These are phyloP conservation scores for Hippophae rhamnoides DNA, from an alignment of 306 rosid genomes.

Conservation along the genomic window DNA sequence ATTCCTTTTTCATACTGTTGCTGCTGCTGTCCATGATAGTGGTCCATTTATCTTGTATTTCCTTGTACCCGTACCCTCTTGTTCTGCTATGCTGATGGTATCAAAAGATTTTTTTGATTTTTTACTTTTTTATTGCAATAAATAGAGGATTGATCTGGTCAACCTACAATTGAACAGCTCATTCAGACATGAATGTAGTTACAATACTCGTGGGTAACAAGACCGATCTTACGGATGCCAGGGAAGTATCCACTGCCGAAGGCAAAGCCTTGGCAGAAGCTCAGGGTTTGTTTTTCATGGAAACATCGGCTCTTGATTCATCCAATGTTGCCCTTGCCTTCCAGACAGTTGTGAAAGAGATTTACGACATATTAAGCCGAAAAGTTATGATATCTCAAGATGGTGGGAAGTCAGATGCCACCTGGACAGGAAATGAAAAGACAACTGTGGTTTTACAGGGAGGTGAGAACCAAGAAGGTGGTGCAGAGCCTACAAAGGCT, in stretches of 20 bases:
- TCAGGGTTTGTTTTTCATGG: constrained; percentile 90
- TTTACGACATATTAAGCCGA: constrained; percentile 80
- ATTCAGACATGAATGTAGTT: constrained; percentile 94
- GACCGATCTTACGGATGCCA: constrained; percentile 85
- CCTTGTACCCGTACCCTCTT: neutral
- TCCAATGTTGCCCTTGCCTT: constrained; percentile 82
- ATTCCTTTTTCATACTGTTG: no score
- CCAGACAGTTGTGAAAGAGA: constrained; percentile 87
- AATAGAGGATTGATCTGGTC: constrained; percentile 39
- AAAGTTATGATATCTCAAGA: constrained; percentile 94
- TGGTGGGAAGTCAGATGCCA: constrained; percentile 47
- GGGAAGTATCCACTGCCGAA: constrained; percentile 86
- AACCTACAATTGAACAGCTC: constrained; percentile 66
- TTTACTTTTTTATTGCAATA: constrained; percentile 22
- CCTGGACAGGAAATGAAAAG: constrained; percentile 54
- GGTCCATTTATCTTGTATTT: neutral
- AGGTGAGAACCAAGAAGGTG: constrained; percentile 37
- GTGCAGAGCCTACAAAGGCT: constrained; percentile 34
- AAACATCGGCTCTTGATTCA: constrained; percentile 95
- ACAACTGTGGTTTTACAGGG: constrained; percentile 72
- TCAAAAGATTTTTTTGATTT: constrained; percentile 4
- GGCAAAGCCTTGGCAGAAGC: constrained; percentile 91
- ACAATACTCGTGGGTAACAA: constrained; percentile 94
- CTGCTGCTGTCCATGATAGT: neutral
- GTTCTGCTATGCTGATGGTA: constrained; percentile 5